phyloP scores from a whole-genome alignment of 2,329 filamentous ascomycete species.

The Phialophora tarda region DNA sequence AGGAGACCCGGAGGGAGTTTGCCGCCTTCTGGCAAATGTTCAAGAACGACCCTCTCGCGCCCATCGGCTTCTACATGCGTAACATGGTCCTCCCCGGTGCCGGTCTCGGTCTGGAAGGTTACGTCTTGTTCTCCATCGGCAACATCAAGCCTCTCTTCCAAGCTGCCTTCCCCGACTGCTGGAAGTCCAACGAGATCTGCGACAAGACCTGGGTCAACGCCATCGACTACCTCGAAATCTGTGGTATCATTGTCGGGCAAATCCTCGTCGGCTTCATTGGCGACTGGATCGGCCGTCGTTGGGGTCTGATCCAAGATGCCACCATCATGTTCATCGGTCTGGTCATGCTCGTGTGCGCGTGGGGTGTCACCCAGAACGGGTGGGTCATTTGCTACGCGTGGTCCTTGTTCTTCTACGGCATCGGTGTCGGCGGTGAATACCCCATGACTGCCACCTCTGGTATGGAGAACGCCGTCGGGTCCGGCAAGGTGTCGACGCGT shows the following conservation, averaged over 20 bases:
- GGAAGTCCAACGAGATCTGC: constrained; percentile 71
- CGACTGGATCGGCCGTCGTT: constrained; percentile 85
- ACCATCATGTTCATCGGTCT: constrained; percentile 92
- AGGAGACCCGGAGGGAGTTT: constrained; percentile 73
- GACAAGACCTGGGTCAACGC: constrained; percentile 79
- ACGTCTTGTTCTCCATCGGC: constrained; percentile 95
- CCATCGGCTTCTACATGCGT: constrained; percentile 82
- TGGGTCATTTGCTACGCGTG: constrained; percentile 98
- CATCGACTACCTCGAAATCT: constrained; percentile 89
- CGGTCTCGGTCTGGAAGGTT: constrained; percentile 89
- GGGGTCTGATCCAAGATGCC: constrained; percentile 94
- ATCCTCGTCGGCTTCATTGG: constrained; percentile 81
- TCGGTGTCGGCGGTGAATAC: constrained; percentile 65
- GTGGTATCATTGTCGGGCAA: constrained; percentile 94
- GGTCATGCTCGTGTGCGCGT: constrained; percentile 86
- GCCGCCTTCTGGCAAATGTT: constrained; percentile 74
- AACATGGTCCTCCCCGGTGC: constrained; percentile 93
- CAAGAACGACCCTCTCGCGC: constrained; percentile 83
- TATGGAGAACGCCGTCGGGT: constrained; percentile 87
- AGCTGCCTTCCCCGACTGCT: constrained; percentile 77
- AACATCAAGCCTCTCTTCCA: constrained; percentile 85
- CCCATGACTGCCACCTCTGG: constrained; percentile 95
- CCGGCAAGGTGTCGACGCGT: constrained; percentile 84
- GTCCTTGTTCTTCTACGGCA: constrained; percentile 89
- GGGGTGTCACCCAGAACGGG: constrained; percentile 84